Conservation (phyloP, 2,329 filamentous ascomycete species). For the Aspergillus sclerotialis region DNA sequence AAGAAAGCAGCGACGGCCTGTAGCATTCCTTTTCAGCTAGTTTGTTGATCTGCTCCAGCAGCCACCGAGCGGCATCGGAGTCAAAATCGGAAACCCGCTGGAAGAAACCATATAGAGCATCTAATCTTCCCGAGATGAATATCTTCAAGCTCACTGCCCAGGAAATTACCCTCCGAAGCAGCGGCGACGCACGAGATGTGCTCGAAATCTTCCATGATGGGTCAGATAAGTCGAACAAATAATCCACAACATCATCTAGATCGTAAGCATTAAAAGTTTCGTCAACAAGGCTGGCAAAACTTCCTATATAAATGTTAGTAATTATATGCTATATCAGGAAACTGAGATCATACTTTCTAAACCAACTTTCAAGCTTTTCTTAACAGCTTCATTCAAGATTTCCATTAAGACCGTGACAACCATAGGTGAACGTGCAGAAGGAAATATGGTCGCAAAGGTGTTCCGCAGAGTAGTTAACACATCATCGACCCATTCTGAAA, state of each 20-base stretch:
- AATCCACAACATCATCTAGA: slow-evolving; percentile 19
- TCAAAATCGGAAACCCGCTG: slow-evolving; percentile 22
- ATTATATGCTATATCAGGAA: background rate
- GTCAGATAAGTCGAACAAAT: slow-evolving; percentile 19
- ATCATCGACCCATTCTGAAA: slow-evolving; percentile 21
- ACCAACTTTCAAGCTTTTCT: slow-evolving; percentile 23
- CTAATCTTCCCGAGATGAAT: slow-evolving; percentile 12
- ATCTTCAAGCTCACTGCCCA: slow-evolving; percentile 23
- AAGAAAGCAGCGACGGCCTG: slow-evolving; percentile 14
- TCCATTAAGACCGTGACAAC: slow-evolving; percentile 29
- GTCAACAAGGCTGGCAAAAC: slow-evolving; percentile 13
- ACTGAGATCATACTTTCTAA: slow-evolving; percentile 19
- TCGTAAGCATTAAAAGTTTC: slow-evolving; percentile 17
- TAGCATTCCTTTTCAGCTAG: slow-evolving; percentile 16
- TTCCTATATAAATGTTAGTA: slow-evolving; percentile 12
- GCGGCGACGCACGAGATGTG: slow-evolving; percentile 25
- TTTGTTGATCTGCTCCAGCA: slow-evolving; percentile 25
- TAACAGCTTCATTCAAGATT: slow-evolving; percentile 29
- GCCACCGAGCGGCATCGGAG: slow-evolving; percentile 27
- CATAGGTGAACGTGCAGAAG: slow-evolving; percentile 25
- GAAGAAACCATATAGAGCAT: slow-evolving; percentile 15
- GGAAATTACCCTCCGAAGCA: slow-evolving; percentile 27
- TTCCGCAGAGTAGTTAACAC: slow-evolving; percentile 18
- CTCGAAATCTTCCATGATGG: slow-evolving; percentile 20
- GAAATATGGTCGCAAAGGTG: slow-evolving; percentile 20